Evolutionary conservation across 345 rosid species (phyloP).

Genomic region (Arabis alpina): DNA sequence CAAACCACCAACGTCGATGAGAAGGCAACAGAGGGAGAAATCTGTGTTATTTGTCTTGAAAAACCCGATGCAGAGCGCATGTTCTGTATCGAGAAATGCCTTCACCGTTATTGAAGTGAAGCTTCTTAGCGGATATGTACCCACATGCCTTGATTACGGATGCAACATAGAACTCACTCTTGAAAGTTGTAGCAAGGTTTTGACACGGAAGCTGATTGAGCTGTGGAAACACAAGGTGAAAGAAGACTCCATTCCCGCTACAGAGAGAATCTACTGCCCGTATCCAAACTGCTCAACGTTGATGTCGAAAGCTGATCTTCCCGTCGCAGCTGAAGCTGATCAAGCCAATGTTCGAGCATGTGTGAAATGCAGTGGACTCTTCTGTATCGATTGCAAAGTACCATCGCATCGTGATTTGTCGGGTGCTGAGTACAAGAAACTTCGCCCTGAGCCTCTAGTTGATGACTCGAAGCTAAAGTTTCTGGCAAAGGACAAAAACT

Average conservation of each 20-base stretch:
- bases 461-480: conserved; percentile 48
- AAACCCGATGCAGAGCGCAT: conserved; percentile 48
- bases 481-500: conserved; percentile 45
- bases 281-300: conserved; percentile 68
- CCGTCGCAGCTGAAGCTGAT: conserved; percentile 27
- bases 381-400: conserved; percentile 76
- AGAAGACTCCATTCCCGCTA: conserved; percentile 65
- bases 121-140: conserved; percentile 56
- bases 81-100: conserved; percentile 61
- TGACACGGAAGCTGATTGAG: conserved; percentile 57
- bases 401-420: conserved; percentile 66
- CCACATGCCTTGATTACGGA: conserved; percentile 63
- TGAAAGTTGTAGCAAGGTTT: conserved; percentile 53
- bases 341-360: conserved; percentile 56
- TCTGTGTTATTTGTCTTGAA: conserved; percentile 63
- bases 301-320: conserved; percentile 60
- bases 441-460: conserved; percentile 46
- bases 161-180: conserved; percentile 59
- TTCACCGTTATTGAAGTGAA: conserved; percentile 66
- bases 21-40: conserved; percentile 43
- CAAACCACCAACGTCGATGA: not conserved
- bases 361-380: conserved; percentile 51
- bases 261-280: conserved; percentile 73
- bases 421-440: conserved; percentile 49
- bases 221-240: conserved; percentile 49